Percentiles rank a stretch among this genome's conserved stretches.
These are phyloP conservation scores for Davidsoniella eucalypti DNA, from an alignment of 2,329 filamentous ascomycete genomes.

Conservation along the genomic window DNA sequence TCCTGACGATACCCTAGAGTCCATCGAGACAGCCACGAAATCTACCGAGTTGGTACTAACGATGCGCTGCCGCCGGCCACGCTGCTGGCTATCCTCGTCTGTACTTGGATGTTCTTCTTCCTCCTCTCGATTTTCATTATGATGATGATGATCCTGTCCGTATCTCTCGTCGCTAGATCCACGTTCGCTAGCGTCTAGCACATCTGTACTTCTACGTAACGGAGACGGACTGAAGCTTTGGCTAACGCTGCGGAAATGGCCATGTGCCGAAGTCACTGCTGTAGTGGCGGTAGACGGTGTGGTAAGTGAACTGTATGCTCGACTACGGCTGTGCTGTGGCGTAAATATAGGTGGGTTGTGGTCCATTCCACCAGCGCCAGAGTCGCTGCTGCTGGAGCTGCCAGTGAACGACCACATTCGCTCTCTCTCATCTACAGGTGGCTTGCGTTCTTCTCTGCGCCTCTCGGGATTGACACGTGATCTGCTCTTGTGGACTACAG, in stretches of 20 bases:
- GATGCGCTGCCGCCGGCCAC: not conserved
- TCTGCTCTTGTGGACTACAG: not conserved
- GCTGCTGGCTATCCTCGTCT: not conserved
- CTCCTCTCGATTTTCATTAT: not conserved
- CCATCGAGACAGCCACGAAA: too few relatives aligned
- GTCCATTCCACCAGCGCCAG: not conserved
- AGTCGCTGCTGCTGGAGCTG: conserved; percentile 4
- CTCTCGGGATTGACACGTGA: too few relatives aligned
- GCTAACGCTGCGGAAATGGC: conserved; percentile 7
- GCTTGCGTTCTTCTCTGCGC: too few relatives aligned
- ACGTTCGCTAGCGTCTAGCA: not conserved
- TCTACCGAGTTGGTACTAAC: too few relatives aligned
- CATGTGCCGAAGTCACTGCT: not conserved
- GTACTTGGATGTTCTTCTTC: not conserved
- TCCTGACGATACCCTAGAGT: too few relatives aligned
- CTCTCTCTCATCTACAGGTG: not conserved
- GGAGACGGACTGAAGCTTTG: conserved; percentile 9
- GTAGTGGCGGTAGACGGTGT: conserved; percentile 4
- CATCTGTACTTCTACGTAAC: conserved; percentile 6
- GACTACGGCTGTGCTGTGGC: conserved; percentile 6
- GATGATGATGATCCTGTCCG: not conserved
- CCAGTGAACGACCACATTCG: conserved; percentile 10
- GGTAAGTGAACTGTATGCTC: conserved; percentile 6
- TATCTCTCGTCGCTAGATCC: not conserved
- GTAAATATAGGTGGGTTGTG: conserved; percentile 9